Percentiles rank a stretch among this genome's conserved stretches.
Evolutionary conservation across 306 rosid species (phyloP).

Genomic region (Comarum palustre): DNA sequence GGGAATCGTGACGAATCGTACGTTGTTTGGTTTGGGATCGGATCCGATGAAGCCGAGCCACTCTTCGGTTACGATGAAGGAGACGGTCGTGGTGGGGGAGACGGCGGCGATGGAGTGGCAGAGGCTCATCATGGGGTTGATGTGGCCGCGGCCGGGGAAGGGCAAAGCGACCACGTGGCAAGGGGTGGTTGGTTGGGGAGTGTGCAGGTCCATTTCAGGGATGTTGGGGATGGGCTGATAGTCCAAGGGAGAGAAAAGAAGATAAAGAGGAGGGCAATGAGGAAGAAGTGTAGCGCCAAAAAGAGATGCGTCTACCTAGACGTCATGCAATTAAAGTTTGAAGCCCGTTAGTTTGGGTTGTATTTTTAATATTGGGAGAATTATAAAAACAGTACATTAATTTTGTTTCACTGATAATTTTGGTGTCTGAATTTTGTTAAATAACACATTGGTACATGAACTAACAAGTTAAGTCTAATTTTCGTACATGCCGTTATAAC

Average conservation of each 20-base stretch:
- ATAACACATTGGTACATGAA: too few relatives aligned
- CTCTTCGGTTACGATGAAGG: conserved; percentile 18
- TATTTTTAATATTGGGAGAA: too few relatives aligned
- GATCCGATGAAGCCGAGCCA: conserved; percentile 26
- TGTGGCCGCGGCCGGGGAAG: conserved; percentile 49
- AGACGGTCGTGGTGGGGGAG: not conserved
- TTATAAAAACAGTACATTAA: too few relatives aligned
- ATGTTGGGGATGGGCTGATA: not conserved
- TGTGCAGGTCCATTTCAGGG: not conserved
- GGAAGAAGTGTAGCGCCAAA: not conserved
- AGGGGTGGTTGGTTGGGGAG: not conserved
- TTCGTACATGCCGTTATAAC: too few relatives aligned
- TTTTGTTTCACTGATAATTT: too few relatives aligned
- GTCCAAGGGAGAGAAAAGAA: not conserved
- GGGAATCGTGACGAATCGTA: conserved; percentile 1
- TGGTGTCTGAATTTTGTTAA: too few relatives aligned
- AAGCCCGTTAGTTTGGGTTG: too few relatives aligned
- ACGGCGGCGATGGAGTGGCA: conserved; percentile 10
- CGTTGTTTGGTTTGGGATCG: not conserved
- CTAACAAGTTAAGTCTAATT: too few relatives aligned
- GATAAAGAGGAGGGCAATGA: not conserved
- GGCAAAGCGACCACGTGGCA: conserved; percentile 50
- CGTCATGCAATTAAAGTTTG: not conserved
- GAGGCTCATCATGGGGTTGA: conserved; percentile 34
- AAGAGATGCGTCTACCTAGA: not conserved